These are phyloP conservation scores for Trichosporon sp. DNA, from an alignment of 1,284 basidiomycete genomes.

Conservation along the genomic window DNA sequence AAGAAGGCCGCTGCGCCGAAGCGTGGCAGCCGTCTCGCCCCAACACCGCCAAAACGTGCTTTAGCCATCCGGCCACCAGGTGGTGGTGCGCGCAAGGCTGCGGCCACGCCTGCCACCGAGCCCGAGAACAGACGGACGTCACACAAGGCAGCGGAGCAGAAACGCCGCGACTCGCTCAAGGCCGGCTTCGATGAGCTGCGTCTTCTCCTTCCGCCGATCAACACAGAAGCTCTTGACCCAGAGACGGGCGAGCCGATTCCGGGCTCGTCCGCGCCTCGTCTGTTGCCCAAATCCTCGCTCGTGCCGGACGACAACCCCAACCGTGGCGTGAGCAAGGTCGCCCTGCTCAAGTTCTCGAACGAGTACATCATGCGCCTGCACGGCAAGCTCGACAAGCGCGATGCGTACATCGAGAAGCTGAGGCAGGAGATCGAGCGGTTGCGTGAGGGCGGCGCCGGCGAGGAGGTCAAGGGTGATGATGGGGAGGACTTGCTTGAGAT, in stretches of 20 bases:
- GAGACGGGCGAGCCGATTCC: constrained; percentile 65
- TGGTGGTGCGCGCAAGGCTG: constrained; percentile 36
- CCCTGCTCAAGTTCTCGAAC: constrained; percentile 81
- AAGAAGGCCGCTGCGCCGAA: constrained; percentile 12
- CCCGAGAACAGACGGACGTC: constrained; percentile 63
- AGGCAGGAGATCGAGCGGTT: constrained; percentile 64
- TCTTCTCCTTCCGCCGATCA: constrained; percentile 75
- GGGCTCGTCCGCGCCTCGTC: constrained; percentile 75
- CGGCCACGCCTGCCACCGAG: constrained; percentile 25
- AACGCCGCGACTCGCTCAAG: constrained; percentile 91
- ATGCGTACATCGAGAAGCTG: constrained; percentile 68
- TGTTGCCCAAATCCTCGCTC: constrained; percentile 63
- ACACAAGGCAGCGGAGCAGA: constrained; percentile 96
- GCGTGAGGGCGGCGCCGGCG: constrained; percentile 40
- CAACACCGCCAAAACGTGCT: constrained; percentile 30
- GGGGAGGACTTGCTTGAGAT: constrained; percentile 38
- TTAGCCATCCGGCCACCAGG: constrained; percentile 34
- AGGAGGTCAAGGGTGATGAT: constrained; percentile 31
- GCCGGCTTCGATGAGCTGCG: constrained; percentile 93
- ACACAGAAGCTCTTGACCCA: constrained; percentile 59
- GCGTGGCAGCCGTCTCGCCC: constrained; percentile 18
- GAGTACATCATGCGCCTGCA: constrained; percentile 75
- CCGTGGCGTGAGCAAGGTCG: constrained; percentile 90
- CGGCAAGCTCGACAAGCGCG: constrained; percentile 71
- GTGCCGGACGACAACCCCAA: constrained; percentile 82